Evolutionary conservation across 768 basidiomycete genomes (phyloP), one percentile per base, ranked within the genome.

Genomic region (Auricularia heimuer): DNA sequence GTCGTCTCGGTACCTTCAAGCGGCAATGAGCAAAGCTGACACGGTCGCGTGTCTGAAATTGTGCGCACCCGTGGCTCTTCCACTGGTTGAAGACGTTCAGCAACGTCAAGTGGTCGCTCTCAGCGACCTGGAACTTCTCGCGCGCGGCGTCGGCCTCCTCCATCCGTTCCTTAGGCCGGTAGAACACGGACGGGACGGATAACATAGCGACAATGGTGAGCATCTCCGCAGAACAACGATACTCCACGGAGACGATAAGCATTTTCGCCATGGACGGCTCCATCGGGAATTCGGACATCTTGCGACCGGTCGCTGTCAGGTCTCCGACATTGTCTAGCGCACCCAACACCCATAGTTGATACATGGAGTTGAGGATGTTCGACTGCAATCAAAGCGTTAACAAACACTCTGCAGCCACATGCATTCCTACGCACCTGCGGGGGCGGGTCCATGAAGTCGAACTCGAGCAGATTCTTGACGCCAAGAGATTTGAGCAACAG

Each of bases 401-500:
- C n/a, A 29, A 10, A 11, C 11, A 8, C 21, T 1, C 1, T 37
- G 44, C 4, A 21, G 16, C 45, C 45, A 36, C 16, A 68, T 2
- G 51, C 11, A 34, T 61, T 36, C 61, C 21, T 60, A 68, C 75
- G 64, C 70, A 88, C 92, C 82, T 96, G 94, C n/a, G 97, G 97
- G 24, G 97, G 97, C n/a, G 97, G 97, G 74, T 99, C 97, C 97
- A 99, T 98, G 73, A 99, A 99, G 76, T 98, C 96, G 72, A 98
- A 99, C 76, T 99, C 96, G 24, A 99, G 82, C 51, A 98, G 77
- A 73, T 98, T 94, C 79, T 97, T 97, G 51, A 99, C 97, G 10
- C 97, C 96, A 4, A 99, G 81, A 3, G 95, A 95, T 74, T 98
- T 99, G 65, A 99, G 81, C 44, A 98, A 76, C 24, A 98, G 76